Percentiles rank a stretch among this genome's conserved stretches.
These are phyloP conservation scores for Penicillium samsonianum DNA, from an alignment of 495 filamentous ascomycete genomes.

Conservation along the genomic window DNA sequence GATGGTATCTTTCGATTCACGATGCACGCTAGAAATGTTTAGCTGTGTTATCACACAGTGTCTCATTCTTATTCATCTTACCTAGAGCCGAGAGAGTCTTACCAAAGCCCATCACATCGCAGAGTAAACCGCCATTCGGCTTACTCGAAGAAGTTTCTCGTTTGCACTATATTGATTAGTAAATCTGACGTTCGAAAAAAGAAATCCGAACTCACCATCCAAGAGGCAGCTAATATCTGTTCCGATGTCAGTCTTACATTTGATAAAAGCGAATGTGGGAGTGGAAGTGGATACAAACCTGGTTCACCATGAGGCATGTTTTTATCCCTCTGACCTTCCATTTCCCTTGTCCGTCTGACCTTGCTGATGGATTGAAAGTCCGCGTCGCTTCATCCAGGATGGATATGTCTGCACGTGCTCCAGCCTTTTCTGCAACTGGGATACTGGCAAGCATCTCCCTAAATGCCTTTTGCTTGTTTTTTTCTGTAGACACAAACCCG, in stretches of 20 bases:
- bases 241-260: neutral
- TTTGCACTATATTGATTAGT: constrained; percentile 2
- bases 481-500: neutral
- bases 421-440: neutral
- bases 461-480: neutral
- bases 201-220: neutral
- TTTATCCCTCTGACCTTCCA: neutral
- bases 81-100: neutral
- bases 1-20: neutral
- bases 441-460: neutral
- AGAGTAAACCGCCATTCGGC: neutral
- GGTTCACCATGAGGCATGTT: neutral
- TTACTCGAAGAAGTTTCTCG: neutral
- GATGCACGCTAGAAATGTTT: neutral
- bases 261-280: neutral
- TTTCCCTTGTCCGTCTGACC: neutral
- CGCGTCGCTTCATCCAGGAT: neutral
- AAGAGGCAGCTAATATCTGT: neutral
- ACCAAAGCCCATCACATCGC: constrained; percentile 2
- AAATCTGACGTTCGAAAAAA: neutral
- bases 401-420: neutral
- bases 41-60: neutral
- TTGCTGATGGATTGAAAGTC: constrained; percentile 1
- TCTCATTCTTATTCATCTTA: neutral
- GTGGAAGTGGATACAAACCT: neutral